Evolutionary conservation across 202 grass and related monocot species (phyloP).

Genomic region (Brachypodium distachyon): DNA sequence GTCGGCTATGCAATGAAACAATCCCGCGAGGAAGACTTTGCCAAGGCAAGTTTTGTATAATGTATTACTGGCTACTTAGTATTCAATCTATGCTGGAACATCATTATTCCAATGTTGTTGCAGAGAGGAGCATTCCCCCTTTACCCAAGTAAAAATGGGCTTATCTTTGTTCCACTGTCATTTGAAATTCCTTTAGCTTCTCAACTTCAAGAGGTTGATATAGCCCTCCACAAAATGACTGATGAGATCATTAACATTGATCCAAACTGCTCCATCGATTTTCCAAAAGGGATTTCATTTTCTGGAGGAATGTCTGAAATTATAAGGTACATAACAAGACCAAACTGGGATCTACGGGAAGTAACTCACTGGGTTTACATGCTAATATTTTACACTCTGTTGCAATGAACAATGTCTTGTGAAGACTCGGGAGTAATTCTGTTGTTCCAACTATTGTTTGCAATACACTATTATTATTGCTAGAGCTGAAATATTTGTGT

Average conservation of each 20-base stretch:
- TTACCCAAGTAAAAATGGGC: constrained; percentile 43
- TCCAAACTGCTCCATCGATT: constrained; percentile 42
- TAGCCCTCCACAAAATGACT: constrained; percentile 91
- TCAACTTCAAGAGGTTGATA: constrained; percentile 79
- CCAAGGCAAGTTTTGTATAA: constrained; percentile 54
- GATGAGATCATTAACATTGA: constrained; percentile 82
- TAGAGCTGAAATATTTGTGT: too few species aligned
- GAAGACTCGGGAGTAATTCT: background rate
- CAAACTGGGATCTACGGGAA: background rate
- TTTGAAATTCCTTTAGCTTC: constrained; percentile 65
- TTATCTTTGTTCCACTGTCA: constrained; percentile 80
- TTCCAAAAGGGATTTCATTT: constrained; percentile 73
- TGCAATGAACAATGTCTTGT: background rate
- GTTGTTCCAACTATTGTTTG: too few species aligned
- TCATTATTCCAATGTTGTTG: constrained; percentile 18
- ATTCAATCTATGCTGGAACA: background rate
- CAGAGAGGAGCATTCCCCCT: constrained; percentile 92
- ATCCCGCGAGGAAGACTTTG: constrained; percentile 91
- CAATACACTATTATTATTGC: too few species aligned
- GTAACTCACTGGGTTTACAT: constrained; percentile 3
- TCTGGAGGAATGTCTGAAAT: constrained; percentile 76
- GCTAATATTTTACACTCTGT: background rate
- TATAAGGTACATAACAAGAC: constrained; percentile 43
- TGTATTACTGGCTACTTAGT: constrained; percentile 7
- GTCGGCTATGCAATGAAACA: constrained; percentile 91